Conservation (phyloP, 1,284 basidiomycete species). For the Gymnopus androsaceus region DNA sequence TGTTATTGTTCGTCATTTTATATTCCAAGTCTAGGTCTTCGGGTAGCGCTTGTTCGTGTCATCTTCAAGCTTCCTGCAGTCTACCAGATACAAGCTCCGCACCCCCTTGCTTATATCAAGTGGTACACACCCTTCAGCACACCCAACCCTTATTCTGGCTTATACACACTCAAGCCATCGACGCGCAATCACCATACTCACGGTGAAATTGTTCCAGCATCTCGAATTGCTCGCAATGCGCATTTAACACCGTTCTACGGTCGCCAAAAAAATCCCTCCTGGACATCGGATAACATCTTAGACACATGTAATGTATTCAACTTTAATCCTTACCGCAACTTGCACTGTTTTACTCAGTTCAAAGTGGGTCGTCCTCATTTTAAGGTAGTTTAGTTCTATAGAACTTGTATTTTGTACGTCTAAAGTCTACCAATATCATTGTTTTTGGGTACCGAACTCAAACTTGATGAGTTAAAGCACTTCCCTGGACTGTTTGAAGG, state of each 20-base stretch:
- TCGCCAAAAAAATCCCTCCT: neutral
- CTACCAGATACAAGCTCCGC: neutral
- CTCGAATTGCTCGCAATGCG: conserved; percentile 11
- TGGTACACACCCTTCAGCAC: conserved; percentile 20
- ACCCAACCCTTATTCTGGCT: conserved; percentile 9
- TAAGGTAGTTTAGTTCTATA: too few species aligned
- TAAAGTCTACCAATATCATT: too few species aligned
- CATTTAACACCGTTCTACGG: conserved; percentile 16
- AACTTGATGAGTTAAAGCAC: too few species aligned
- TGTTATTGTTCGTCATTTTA: too few species aligned
- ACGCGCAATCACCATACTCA: conserved; percentile 3
- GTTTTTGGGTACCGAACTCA: too few species aligned
- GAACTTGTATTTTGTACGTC: too few species aligned
- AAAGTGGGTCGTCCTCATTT: too few species aligned
- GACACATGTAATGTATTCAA: conserved; percentile 3
- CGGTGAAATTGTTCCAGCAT: conserved; percentile 12
- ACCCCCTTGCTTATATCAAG: conserved; percentile 17
- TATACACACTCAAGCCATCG: conserved; percentile 14
- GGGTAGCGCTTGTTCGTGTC: too few species aligned
- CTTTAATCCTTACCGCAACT: too few species aligned
- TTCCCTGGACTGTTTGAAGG: too few species aligned
- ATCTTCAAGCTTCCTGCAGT: conserved; percentile 15
- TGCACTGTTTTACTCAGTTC: too few species aligned
- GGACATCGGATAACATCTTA: conserved; percentile 3
- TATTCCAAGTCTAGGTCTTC: too few species aligned